Evolutionary conservation across 169 alveolate species (phyloP).

Genomic region (Perkinsus chesapeaki): DNA sequence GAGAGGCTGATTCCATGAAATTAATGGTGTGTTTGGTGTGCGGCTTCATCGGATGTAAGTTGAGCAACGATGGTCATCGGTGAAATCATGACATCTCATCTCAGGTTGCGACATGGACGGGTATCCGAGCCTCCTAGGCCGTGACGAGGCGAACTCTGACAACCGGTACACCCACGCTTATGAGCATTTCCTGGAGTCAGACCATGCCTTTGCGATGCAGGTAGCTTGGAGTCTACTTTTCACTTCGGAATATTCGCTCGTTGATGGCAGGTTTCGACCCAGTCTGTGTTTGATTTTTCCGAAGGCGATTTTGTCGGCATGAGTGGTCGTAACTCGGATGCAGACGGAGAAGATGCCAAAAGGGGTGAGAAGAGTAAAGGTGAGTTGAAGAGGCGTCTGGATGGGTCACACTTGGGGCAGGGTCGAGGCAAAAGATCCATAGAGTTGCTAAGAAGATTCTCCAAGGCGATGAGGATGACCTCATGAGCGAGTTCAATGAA

Average conservation of each 20-base stretch:
- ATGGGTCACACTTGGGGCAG: not conserved
- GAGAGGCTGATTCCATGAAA: slow-evolving; percentile 16
- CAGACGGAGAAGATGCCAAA: not conserved
- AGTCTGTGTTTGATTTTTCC: not conserved
- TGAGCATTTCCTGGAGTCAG: not conserved
- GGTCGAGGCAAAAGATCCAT: not conserved
- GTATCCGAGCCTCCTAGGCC: not conserved
- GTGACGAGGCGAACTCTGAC: not conserved
- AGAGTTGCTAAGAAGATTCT: not conserved
- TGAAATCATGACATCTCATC: not conserved
- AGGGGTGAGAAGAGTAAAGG: not conserved
- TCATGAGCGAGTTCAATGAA: not conserved
- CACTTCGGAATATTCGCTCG: not conserved
- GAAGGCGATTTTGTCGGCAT: not conserved
- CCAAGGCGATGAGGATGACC: not conserved
- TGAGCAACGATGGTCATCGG: not conserved
- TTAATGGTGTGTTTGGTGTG: slow-evolving; percentile 26
- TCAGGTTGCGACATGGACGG: not conserved
- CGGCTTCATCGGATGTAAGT: slow-evolving; percentile 35
- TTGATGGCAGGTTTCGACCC: not conserved
- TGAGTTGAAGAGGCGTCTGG: not conserved
- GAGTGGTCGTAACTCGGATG: not conserved
- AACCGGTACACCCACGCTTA: not conserved
- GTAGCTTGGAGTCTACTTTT: not conserved
- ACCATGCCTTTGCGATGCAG: not conserved